phyloP scores from a whole-genome alignment of 805 yeast genomes.

The Candida awuae region DNA sequence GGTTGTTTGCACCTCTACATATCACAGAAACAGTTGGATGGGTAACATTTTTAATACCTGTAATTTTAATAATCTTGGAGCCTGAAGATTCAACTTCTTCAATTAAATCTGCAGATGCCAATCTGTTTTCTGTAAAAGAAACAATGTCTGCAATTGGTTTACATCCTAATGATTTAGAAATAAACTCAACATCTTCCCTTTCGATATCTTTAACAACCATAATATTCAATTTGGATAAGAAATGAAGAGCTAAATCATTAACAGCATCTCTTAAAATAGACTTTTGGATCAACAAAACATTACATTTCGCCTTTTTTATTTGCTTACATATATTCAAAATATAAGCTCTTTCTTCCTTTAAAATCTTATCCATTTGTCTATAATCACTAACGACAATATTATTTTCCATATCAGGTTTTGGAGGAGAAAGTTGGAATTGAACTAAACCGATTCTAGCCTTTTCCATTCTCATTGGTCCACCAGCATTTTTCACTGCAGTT shows the following conservation, averaged over 20 bases:
- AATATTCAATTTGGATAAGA: conserved; percentile 84
- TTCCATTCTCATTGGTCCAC: conserved; percentile 91
- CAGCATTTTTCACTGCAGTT: conserved; percentile 79
- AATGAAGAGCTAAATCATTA: conserved; percentile 89
- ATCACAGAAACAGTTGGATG: conserved; percentile 77
- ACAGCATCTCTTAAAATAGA: conserved; percentile 94
- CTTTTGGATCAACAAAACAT: conserved; percentile 82
- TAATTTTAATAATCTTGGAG: conserved; percentile 78
- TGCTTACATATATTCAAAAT: conserved; percentile 90
- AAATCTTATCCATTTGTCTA: conserved; percentile 97
- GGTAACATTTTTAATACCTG: conserved; percentile 60
- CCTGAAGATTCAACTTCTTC: conserved; percentile 90
- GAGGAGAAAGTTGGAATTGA: conserved; percentile 94
- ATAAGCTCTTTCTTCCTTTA: conserved; percentile 96
- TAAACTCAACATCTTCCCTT: conserved; percentile 92
- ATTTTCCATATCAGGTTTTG: conserved; percentile 96
- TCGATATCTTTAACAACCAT: conserved; percentile 93
- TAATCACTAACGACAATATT: conserved; percentile 96
- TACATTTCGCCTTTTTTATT: conserved; percentile 94
- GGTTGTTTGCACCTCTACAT: conserved; percentile 88
- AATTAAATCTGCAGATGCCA: conserved; percentile 85
- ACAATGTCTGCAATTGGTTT: conserved; percentile 95
- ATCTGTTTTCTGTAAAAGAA: conserved; percentile 83
- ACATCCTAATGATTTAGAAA: conserved; percentile 79
- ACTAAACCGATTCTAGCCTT: conserved; percentile 85